Conservation (phyloP, 1,284 basidiomycete species). For the Tausonia pullulans region DNA sequence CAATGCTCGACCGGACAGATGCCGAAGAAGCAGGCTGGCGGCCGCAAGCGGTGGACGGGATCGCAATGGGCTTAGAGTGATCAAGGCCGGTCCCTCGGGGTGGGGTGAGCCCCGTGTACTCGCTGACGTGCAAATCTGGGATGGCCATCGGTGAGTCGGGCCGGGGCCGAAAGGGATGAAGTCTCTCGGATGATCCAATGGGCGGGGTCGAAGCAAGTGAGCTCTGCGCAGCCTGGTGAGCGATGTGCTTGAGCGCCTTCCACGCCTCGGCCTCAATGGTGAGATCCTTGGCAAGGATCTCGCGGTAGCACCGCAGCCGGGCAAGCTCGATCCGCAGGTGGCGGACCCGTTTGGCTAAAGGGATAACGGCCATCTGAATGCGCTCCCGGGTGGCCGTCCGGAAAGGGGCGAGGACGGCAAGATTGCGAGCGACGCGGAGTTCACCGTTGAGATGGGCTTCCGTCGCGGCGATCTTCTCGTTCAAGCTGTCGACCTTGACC, state of each 20-base stretch:
- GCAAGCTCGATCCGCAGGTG: conserved; percentile 59
- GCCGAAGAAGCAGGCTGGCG: not conserved
- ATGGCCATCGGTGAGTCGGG: not conserved
- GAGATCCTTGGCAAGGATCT: conserved; percentile 11
- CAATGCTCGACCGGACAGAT: not conserved
- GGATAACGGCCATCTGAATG: conserved; percentile 51
- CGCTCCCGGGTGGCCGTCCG: conserved; percentile 68
- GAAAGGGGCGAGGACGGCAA: conserved; percentile 79
- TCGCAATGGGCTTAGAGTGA: not conserved
- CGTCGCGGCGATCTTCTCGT: conserved; percentile 46
- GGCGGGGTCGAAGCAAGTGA: not conserved
- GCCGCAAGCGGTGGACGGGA: not conserved
- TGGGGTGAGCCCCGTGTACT: conserved; percentile 7
- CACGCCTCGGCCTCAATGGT: conserved; percentile 5
- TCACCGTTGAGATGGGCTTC: conserved; percentile 57
- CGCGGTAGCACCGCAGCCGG: conserved; percentile 39
- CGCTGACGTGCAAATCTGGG: conserved; percentile 3
- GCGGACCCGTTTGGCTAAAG: conserved; percentile 54
- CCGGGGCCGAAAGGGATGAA: not conserved
- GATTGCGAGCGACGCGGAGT: conserved; percentile 62
- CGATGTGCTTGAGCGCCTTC: conserved; percentile 7
- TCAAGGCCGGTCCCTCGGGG: not conserved
- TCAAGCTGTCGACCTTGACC: conserved; percentile 52
- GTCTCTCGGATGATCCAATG: not conserved
- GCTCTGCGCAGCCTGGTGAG: conserved; percentile 9